These are phyloP conservation scores for Acrocalymma vagum DNA, from an alignment of 2,329 filamentous ascomycete species.

Conservation along the genomic window DNA sequence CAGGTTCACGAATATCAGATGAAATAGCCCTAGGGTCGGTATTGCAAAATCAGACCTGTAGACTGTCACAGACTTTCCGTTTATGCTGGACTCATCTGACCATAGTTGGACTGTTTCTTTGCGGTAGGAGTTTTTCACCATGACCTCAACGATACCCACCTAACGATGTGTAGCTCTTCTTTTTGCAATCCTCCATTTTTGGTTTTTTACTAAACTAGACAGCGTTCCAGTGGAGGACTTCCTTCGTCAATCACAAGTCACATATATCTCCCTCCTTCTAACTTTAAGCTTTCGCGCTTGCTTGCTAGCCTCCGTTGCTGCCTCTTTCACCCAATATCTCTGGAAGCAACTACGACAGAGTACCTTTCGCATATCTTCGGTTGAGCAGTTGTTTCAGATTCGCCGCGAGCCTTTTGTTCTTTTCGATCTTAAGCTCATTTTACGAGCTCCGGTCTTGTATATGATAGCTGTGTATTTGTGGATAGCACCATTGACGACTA, in stretches of 20 bases:
- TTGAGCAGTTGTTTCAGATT: constrained; percentile 5
- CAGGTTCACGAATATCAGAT: no score
- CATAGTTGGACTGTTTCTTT: no score
- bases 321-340: constrained; percentile 11
- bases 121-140: no score
- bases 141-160: no score
- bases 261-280: constrained; percentile 7
- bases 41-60: no score
- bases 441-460: background rate
- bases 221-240: no score
- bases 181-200: no score
- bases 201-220: no score
- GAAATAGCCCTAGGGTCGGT: no score
- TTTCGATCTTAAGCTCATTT: constrained; percentile 1
- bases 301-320: background rate
- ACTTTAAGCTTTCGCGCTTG: constrained; percentile 5
- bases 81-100: no score
- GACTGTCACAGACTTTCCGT: no score
- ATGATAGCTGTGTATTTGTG: constrained; percentile 5
- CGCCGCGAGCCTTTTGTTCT: constrained; percentile 1
- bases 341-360: constrained; percentile 8
- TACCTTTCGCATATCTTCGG: background rate
- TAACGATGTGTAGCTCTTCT: no score
- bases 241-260: constrained; percentile 8
- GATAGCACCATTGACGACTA: constrained; percentile 6